These are phyloP conservation scores for Monilinia fructicola DNA, from an alignment of 2,329 filamentous ascomycete genomes.

Conservation along the genomic window DNA sequence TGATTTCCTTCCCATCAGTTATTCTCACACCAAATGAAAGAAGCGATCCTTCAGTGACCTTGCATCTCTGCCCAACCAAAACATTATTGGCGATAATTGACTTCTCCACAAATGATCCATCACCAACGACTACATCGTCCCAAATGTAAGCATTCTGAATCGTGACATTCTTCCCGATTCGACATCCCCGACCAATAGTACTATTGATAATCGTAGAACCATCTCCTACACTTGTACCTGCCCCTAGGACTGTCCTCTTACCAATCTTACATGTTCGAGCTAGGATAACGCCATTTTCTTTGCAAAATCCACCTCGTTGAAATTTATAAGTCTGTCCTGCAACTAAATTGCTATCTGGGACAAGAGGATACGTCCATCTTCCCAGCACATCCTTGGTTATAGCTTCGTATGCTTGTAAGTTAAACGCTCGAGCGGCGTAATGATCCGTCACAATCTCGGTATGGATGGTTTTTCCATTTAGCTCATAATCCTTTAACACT, in stretches of 20 bases:
- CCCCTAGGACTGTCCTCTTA: slow-evolving; percentile 72
- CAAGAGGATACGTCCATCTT: slow-evolving; percentile 84
- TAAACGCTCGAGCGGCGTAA: slow-evolving; percentile 84
- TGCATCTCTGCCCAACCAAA: slow-evolving; percentile 68
- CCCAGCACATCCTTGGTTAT: slow-evolving; percentile 83
- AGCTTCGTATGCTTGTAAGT: slow-evolving; percentile 85
- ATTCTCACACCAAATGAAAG: slow-evolving; percentile 78
- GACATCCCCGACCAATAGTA: slow-evolving; percentile 80
- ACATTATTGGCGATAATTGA: slow-evolving; percentile 76
- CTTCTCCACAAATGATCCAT: slow-evolving; percentile 67
- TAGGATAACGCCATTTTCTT: slow-evolving; percentile 74
- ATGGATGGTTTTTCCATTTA: slow-evolving; percentile 96
- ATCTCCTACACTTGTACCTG: slow-evolving; percentile 72
- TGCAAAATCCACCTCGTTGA: slow-evolving; percentile 68
- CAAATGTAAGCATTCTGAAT: slow-evolving; percentile 83
- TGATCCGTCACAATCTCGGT: slow-evolving; percentile 79
- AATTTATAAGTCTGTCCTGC: slow-evolving; percentile 74
- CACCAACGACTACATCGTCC: slow-evolving; percentile 77
- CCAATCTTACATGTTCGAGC: slow-evolving; percentile 69
- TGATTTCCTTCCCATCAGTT: slow-evolving; percentile 56
- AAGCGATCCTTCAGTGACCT: slow-evolving; percentile 69
- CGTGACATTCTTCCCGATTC: slow-evolving; percentile 79
- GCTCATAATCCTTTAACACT: slow-evolving; percentile 92
- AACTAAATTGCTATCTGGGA: slow-evolving; percentile 84
- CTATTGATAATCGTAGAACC: slow-evolving; percentile 70